Conservation (phyloP, 352 stramenopile species). For the Pythium rishiriense region DNA sequence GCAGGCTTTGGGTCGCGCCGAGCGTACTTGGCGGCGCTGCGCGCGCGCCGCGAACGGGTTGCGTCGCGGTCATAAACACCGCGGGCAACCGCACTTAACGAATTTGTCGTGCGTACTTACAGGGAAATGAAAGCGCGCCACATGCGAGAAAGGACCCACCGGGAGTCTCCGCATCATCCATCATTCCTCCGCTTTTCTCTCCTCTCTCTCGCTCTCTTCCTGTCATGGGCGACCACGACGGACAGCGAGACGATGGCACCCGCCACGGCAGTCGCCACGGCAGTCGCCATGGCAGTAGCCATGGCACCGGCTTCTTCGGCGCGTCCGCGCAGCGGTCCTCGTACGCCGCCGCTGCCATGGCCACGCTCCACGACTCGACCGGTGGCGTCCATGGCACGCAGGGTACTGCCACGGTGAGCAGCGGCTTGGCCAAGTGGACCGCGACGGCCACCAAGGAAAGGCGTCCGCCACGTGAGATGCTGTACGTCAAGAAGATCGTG, state of each 20-base stretch:
- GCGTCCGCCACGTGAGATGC: constrained; percentile 8
- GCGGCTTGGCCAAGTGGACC: no score
- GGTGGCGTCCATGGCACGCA: not conserved
- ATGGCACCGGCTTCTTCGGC: not conserved
- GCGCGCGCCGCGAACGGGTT: not conserved
- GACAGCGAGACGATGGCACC: not conserved
- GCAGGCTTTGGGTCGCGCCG: constrained; percentile 8
- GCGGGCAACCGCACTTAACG: not conserved
- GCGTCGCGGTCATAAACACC: not conserved
- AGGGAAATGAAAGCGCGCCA: not conserved
- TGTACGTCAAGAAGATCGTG: constrained; percentile 16
- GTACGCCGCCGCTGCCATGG: not conserved
- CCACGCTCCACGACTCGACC: not conserved
- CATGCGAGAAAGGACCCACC: not conserved
- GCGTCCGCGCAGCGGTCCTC: not conserved
- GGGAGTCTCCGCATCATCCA: not conserved
- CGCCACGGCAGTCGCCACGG: not conserved
- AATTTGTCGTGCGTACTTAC: not conserved
- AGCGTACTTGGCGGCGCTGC: constrained; percentile 21
- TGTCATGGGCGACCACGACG: not conserved
- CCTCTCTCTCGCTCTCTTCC: no score
- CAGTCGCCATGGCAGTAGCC: not conserved
- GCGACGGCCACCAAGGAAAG: not conserved
- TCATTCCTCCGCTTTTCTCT: no score
- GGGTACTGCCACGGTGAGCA: not conserved